A percentile compares a stretch with the other conserved stretches of the same genome.
These are phyloP conservation scores for Rhodosporidiobolus sp. DNA, from an alignment of 768 basidiomycete genomes.

Conservation along the genomic window DNA sequence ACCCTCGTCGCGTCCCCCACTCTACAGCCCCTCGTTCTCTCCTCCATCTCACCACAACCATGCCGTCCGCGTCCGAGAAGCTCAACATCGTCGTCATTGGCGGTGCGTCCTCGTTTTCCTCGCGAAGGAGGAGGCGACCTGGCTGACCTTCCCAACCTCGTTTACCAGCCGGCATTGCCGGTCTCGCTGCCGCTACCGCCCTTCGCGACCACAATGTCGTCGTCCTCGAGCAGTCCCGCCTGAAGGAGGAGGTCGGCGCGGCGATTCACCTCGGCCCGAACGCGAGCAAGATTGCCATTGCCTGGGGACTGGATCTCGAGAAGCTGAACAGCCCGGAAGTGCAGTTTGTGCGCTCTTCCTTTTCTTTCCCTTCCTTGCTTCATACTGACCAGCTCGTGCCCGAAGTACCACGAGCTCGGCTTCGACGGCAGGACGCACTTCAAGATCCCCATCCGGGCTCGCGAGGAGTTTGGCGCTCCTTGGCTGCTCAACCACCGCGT, in stretches of 20 bases:
- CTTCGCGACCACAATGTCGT: constrained; percentile 1
- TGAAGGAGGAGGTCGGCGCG: constrained; percentile 16
- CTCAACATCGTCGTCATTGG: constrained; percentile 9
- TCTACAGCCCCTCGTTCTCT: no score
- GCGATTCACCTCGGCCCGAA: constrained; percentile 38
- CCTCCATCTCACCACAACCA: neutral
- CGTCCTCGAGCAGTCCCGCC: constrained; percentile 7
- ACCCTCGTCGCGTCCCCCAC: no score
- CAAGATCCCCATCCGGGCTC: constrained; percentile 8
- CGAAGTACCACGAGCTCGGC: constrained; percentile 17
- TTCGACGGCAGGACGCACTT: neutral
- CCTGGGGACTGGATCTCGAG: constrained; percentile 27
- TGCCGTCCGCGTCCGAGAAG: neutral
- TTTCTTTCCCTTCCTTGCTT: neutral
- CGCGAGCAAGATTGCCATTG: constrained; percentile 17
- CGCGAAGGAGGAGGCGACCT: no score
- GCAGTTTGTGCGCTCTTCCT: neutral
- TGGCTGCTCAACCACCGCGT: constrained; percentile 38
- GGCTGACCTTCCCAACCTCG: neutral
- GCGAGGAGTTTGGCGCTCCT: constrained; percentile 17
- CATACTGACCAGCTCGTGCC: neutral
- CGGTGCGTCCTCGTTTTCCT: neutral
- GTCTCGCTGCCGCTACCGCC: neutral
- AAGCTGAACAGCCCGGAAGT: constrained; percentile 7
- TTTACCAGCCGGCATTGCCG: neutral